Evolutionary conservation across 192 early-diverging fungal genomes (phyloP), one percentile per base, ranked within the genome.

Genomic region (Backusella mclennaniae): DNA sequence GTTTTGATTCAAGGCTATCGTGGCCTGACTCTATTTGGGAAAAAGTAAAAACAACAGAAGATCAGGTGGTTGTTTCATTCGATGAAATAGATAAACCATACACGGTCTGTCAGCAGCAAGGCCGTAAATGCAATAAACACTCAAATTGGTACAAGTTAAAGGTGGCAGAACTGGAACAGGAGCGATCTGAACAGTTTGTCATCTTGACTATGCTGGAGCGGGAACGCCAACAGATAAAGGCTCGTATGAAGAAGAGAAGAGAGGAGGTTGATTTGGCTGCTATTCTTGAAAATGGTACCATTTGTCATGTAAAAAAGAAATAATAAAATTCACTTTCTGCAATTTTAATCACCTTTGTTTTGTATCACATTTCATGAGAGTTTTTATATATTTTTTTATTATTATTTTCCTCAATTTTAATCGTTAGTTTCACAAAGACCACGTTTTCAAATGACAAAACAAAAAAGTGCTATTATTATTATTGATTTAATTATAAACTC

Each of bases 111-210:
- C 75, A 73, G 67, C 44, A 78, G 11, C 38, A 39, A 17, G 73
- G 71, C 1, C 82, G 67, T 19, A 73, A 78, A 29, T 89, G 88
- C 69, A 76, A 84, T 42, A 83, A 82, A 35, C 88, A 89, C 72
- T 46, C 14, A 9, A 79, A 77, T n/a, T 89, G 88, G 88, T 81
- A 86, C 26, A 89, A 79, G 41, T 75, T 86, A 11, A 86, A 86
- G 33, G 69, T 66, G 14, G 67, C 76, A 5, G 86, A 89, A 42
- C 71, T 89, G 38, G 86, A 85, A 9, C 85, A 85, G 33, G 85
- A 86, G 67, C 78, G 83, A 26, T 73, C 23, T 39, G 87, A 79
- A 35, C 78, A 79, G 31, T 70, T 79, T 41, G 26, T 26, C n/a
- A 36, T 76, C n/a, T 46, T 80, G 19, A 69, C 75, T 59, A 69